These are phyloP conservation scores for Dimocarpus longan DNA, from an alignment of 345 rosid species.

Conservation along the genomic window DNA sequence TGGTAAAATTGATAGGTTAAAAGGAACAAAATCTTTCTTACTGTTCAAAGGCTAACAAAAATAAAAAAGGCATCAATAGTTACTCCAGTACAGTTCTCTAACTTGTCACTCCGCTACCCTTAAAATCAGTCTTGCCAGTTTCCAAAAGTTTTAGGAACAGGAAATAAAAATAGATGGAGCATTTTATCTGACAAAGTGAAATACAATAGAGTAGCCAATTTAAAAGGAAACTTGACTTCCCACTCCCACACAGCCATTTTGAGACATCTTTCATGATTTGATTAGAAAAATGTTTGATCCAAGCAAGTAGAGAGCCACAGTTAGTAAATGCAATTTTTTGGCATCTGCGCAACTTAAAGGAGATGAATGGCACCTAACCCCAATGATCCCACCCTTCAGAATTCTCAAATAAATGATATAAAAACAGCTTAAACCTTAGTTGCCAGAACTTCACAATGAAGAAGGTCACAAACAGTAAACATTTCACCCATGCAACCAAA, in stretches of 20 bases:
- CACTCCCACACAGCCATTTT: not conserved
- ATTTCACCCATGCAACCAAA: not conserved
- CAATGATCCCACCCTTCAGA: not conserved
- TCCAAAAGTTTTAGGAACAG: not conserved
- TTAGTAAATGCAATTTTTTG: not conserved
- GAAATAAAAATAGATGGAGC: not conserved
- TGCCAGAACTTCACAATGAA: not conserved
- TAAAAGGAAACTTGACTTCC: not conserved
- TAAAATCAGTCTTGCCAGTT: not conserved
- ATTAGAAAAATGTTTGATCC: not conserved
- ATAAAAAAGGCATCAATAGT: not conserved
- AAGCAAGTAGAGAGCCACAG: not conserved
- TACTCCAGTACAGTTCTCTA: not conserved
- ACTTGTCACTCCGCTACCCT: not conserved
- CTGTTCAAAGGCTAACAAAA: not conserved
- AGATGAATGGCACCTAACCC: not conserved
- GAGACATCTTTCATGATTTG: not conserved
- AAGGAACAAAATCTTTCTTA: not conserved
- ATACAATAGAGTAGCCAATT: not conserved
- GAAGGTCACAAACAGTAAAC: not conserved
- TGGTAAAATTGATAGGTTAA: not conserved
- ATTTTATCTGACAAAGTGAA: not conserved
- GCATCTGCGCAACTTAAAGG: not conserved
- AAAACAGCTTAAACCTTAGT: not conserved
- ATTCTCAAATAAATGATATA: too few species aligned